Evolutionary conservation across 1,284 basidiomycete genomes (phyloP), one percentile per base, ranked within the genome.

Genomic region (Hypsizygus ulmarius): DNA sequence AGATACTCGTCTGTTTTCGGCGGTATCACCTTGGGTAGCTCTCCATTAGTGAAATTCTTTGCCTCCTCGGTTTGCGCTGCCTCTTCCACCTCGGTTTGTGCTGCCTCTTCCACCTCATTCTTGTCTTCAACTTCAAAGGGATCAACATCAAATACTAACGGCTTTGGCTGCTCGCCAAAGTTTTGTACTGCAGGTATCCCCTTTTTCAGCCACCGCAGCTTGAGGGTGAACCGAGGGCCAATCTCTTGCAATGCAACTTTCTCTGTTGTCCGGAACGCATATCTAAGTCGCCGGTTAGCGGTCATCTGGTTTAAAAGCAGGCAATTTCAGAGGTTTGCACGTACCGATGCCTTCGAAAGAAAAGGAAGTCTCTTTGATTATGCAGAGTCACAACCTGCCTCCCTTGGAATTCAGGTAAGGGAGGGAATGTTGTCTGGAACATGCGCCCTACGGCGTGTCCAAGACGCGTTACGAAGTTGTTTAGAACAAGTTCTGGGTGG

Each of bases 311-410:
- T 1, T 12, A 49, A 38, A 27, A 28, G 49, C 29, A 37, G n/a
- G 14, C 33, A 12, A 2, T 12, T 19, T 14, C 7, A 7, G 4
- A 25, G 3, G 21, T 25, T 35, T 30, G 37, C 47, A 49, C 58
- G 40, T 43, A 91, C 87, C 91, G 78, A 72, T 98, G 95, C 55
- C 97, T 76, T 50, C 97, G 76, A 77, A 99, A 97, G 73, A 99
- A 99, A 50, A 99, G 72, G 67, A 98, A 99, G 71, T 99, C 97
- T 47, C 97, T 82, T 66, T 98, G 95, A 62, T 98, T 98, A 67
- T 99, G 97, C 21, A 98, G 76, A 1, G 96, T 97, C 3, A 98
- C 94, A 11, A 98, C 95, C 69, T 99, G 97, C 35, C 97, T 79
- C 14, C 97, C 97, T 66, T 96, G 90, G 62, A 98, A 94, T 67